Conservation (phyloP, 192 early-diverging fungal species). For the Podochytrium sp. region DNA sequence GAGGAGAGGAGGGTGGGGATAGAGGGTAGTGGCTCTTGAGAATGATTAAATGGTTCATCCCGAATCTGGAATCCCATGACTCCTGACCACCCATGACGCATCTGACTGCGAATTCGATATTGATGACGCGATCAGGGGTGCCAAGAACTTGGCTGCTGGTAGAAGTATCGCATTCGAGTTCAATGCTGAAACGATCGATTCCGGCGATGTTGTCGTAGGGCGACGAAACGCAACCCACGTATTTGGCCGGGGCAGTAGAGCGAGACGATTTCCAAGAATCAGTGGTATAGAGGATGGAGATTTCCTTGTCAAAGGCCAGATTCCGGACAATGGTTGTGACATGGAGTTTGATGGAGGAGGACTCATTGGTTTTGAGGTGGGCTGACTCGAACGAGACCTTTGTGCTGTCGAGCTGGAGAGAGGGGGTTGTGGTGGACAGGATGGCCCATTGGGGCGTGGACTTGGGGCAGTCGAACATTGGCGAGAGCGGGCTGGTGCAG, state of each 20-base stretch:
- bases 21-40: neutral
- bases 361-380: constrained; percentile 36
- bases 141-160: neutral
- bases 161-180: constrained; percentile 3
- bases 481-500: neutral
- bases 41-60: neutral
- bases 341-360: constrained; percentile 50
- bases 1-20: neutral
- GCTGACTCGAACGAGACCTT: constrained; percentile 27
- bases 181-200: neutral
- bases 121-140: neutral
- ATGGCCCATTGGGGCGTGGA: neutral
- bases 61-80: neutral
- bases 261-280: neutral
- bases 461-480: too few relatives aligned
- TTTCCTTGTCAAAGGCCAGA: neutral
- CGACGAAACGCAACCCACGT: neutral
- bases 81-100: constrained; percentile 1
- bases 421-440: constrained; percentile 24
- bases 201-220: constrained; percentile 26
- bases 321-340: neutral
- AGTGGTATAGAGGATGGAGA: neutral
- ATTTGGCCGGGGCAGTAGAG: neutral
- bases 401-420: neutral
- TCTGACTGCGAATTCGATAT: constrained; percentile 1